phyloP scores from a whole-genome alignment of 106 monocot species.

The Dendrobium huoshanense region DNA sequence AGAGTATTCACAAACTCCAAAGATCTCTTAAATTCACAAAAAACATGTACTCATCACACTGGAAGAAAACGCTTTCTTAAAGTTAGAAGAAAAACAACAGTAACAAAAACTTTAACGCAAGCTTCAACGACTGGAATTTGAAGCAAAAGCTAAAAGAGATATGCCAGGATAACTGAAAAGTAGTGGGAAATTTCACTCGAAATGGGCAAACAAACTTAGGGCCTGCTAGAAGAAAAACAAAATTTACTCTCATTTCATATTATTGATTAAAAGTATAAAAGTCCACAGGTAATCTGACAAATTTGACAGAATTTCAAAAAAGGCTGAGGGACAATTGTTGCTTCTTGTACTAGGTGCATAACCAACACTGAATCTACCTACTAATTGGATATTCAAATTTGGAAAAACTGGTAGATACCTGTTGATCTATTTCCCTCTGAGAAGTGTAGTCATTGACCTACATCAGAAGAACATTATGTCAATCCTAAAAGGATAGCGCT shows the following conservation, averaged over 20 bases:
- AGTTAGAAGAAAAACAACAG: not conserved
- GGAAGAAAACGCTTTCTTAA: not conserved
- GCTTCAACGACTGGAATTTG: not conserved
- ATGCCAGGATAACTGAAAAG: not conserved
- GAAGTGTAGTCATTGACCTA: conserved; percentile 86
- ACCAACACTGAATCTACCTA: not conserved
- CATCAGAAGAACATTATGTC: conserved; percentile 10
- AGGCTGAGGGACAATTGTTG: not conserved
- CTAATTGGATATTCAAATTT: not conserved
- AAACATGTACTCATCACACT: too few relatives aligned
- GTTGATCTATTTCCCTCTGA: conserved; percentile 75
- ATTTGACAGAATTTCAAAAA: not conserved
- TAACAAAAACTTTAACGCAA: not conserved
- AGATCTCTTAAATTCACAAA: not conserved
- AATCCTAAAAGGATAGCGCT: not conserved
- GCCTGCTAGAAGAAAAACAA: too few relatives aligned
- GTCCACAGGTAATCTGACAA: not conserved
- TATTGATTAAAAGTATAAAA: not conserved
- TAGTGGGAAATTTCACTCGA: not conserved
- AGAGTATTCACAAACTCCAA: not conserved
- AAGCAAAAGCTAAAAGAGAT: not conserved
- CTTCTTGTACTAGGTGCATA: not conserved
- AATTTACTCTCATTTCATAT: not conserved
- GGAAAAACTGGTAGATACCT: conserved; percentile 38
- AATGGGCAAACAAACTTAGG: too few relatives aligned